phyloP scores from a whole-genome alignment of 2,329 filamentous ascomycete genomes.

The Stagonosporopsis tanaceti region DNA sequence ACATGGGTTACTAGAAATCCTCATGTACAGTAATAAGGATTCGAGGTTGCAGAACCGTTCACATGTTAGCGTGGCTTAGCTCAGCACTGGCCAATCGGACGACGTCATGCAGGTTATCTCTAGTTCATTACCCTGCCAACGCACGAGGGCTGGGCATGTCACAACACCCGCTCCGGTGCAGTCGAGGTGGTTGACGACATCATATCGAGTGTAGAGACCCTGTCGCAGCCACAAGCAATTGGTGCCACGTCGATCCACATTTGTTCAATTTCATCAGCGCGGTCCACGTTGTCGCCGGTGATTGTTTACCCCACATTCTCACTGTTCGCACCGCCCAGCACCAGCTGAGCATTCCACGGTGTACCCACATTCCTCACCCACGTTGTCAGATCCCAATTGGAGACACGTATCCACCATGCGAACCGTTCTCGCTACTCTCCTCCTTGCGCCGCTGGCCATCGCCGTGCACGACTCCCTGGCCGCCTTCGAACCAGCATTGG shows the following conservation, averaged over 20 bases:
- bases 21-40: background rate
- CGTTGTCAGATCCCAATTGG: constrained; percentile 4
- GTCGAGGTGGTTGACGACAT: constrained; percentile 15
- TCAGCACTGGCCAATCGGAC: constrained; percentile 15
- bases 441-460: constrained; percentile 39
- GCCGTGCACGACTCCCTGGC: constrained; percentile 40
- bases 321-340: constrained; percentile 3
- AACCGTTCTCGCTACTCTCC: constrained; percentile 31
- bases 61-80: constrained; percentile 2
- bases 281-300: background rate
- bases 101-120: constrained; percentile 15
- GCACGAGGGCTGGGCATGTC: constrained; percentile 13
- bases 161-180: constrained; percentile 13
- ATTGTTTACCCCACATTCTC: constrained; percentile 21
- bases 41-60: constrained; percentile 10
- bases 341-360: constrained; percentile 22
- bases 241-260: constrained; percentile 9
- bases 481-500: constrained; percentile 43
- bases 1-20: background rate
- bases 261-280: constrained; percentile 1
- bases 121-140: constrained; percentile 17
- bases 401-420: constrained; percentile 37
- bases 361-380: constrained; percentile 29
- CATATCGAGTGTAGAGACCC: constrained; percentile 11
- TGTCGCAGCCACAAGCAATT: constrained; percentile 12